These are phyloP conservation scores for Kluyveromyces siamensis DNA, from an alignment of 805 yeast species.

Conservation along the genomic window DNA sequence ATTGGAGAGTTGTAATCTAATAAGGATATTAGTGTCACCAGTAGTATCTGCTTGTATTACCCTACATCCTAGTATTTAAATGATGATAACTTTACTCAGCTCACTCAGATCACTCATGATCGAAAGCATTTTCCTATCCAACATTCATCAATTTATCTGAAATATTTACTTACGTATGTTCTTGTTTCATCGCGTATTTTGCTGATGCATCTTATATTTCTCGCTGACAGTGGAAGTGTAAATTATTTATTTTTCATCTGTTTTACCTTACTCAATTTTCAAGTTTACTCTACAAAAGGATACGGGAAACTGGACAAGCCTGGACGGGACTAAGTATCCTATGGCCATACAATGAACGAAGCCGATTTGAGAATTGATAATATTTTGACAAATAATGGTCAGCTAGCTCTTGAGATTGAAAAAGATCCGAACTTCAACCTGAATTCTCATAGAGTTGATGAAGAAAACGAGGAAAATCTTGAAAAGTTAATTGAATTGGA, in stretches of 20 bases:
- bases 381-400: slow-evolving; percentile 6
- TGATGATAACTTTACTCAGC: slow-evolving; percentile 36
- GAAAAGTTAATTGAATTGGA: slow-evolving; percentile 12
- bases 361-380: neutral
- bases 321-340: no score
- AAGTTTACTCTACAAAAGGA: no score
- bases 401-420: slow-evolving; percentile 7
- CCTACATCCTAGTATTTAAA: neutral
- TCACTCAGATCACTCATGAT: slow-evolving; percentile 34
- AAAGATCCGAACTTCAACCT: slow-evolving; percentile 15
- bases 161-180: no score
- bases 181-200: no score
- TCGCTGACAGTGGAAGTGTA: no score
- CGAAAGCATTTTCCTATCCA: slow-evolving; percentile 33
- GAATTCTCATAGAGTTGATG: neutral
- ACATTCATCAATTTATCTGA: slow-evolving; percentile 34
- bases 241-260: no score
- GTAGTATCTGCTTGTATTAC: neutral
- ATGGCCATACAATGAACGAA: neutral
- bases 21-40: neutral
- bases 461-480: neutral
- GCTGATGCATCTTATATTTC: no score
- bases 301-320: no score
- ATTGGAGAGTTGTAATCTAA: neutral
- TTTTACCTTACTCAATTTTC: no score